Evolutionary conservation across 305 asterid species (phyloP).

Genomic region (Petunia hybrid): DNA sequence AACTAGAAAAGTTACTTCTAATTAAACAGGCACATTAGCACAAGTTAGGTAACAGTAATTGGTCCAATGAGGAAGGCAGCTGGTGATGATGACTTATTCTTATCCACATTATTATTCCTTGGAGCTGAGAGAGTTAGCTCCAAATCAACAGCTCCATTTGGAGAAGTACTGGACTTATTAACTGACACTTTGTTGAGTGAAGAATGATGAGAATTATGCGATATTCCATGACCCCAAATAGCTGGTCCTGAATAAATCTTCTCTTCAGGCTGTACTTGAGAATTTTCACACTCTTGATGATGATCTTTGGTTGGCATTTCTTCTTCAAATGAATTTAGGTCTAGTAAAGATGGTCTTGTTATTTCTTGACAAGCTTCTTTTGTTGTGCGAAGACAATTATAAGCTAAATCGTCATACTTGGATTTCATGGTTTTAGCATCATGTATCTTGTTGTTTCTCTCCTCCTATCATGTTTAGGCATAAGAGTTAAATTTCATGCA

Average conservation of each 20-base stretch:
- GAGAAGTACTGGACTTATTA: slow-evolving; percentile 17
- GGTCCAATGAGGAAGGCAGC: slow-evolving; percentile 43
- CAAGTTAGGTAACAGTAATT: slow-evolving; percentile 45
- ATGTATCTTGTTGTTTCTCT: slow-evolving; percentile 15
- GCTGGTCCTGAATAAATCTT: not conserved
- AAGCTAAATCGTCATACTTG: not conserved
- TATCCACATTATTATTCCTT: slow-evolving; percentile 28
- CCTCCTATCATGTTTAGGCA: slow-evolving; percentile 23
- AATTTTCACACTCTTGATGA: slow-evolving; percentile 19
- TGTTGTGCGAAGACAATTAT: not conserved
- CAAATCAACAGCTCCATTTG: slow-evolving; percentile 45
- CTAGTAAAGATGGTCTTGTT: slow-evolving; percentile 34
- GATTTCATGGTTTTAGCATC: not conserved
- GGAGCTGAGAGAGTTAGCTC: slow-evolving; percentile 63
- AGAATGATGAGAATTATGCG: not conserved
- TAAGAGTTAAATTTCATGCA: not conserved
- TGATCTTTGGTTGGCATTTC: not conserved
- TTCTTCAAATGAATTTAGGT: slow-evolving; percentile 43
- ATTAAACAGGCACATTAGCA: not conserved
- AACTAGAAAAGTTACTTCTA: slow-evolving; percentile 9
- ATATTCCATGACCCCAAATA: not conserved
- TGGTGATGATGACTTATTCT: slow-evolving; percentile 40
- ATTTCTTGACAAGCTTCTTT: slow-evolving; percentile 31
- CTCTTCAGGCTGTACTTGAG: slow-evolving; percentile 5
- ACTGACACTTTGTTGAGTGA: not conserved